Evolutionary conservation across 257 asterid species (phyloP).

Genomic region (Nemophila menziesii): DNA sequence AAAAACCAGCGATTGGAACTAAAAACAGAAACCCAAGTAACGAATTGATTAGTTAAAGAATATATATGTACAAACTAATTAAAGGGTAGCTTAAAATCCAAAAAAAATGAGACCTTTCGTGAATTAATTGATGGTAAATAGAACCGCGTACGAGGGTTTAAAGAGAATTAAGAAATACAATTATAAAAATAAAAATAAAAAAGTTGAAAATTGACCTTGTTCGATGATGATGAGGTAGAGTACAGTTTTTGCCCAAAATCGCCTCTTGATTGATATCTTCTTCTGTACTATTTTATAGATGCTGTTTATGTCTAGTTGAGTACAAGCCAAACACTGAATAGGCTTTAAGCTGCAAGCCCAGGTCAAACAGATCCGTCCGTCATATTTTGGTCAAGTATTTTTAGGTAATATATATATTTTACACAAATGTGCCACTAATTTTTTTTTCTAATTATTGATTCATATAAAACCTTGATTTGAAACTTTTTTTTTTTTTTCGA

Average conservation of each 20-base stretch:
- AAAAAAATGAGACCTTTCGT: not conserved
- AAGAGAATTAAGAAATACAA: not conserved
- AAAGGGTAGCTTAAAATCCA: not conserved
- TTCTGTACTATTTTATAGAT: not conserved
- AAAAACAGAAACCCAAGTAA: conserved; percentile 5
- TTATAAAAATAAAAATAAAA: not conserved
- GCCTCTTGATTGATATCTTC: not conserved
- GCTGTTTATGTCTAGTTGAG: not conserved
- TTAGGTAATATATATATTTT: no score
- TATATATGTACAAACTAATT: not conserved
- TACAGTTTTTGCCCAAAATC: not conserved
- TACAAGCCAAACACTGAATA: conserved; percentile 17
- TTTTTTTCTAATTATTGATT: no score
- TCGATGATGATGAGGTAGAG: not conserved
- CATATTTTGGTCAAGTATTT: no score
- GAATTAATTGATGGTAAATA: not conserved
- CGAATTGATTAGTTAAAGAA: not conserved
- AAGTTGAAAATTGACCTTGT: conserved; percentile 1
- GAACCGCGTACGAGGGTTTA: not conserved
- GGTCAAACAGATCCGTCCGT: no score
- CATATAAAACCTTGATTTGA: no score
- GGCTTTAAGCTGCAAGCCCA: not conserved
- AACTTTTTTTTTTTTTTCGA: no score
- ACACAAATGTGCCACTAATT: no score
- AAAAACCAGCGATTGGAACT: not conserved